Conservation (phyloP, 495 filamentous ascomycete genomes). For the Xylaria longipes region DNA sequence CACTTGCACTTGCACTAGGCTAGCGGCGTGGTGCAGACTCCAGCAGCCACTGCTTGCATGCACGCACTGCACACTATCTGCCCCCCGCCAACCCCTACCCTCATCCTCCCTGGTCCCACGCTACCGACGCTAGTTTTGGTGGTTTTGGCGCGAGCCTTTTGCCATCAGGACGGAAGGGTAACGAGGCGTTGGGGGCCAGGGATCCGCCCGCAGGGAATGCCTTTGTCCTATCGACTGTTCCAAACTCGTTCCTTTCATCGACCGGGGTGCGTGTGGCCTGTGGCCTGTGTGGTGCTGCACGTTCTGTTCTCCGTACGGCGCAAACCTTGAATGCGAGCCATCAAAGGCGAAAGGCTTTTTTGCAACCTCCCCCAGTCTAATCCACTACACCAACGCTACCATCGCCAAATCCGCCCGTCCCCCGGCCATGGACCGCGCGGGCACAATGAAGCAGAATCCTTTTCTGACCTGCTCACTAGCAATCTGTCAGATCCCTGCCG, state of each 20-base stretch:
- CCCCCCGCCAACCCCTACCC: slow-evolving; percentile 18
- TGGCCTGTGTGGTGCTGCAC: slow-evolving; percentile 25
- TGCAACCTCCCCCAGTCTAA: slow-evolving; percentile 41
- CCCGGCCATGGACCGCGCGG: slow-evolving; percentile 40
- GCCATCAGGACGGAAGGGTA: slow-evolving; percentile 17
- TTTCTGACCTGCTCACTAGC: slow-evolving; percentile 33
- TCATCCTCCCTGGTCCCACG: slow-evolving; percentile 17
- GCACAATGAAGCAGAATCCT: slow-evolving; percentile 42
- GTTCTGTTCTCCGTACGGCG: slow-evolving; percentile 27
- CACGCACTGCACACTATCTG: not conserved
- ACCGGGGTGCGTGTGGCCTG: too few relatives aligned
- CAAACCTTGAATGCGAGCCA: slow-evolving; percentile 39
- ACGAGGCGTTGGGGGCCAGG: slow-evolving; percentile 35
- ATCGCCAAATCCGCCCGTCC: slow-evolving; percentile 42
- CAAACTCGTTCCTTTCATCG: slow-evolving; percentile 43
- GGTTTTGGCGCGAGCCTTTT: slow-evolving; percentile 10
- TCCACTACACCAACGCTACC: slow-evolving; percentile 38
- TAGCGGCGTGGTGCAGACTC: not conserved
- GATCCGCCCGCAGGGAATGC: slow-evolving; percentile 39
- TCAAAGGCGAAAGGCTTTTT: slow-evolving; percentile 34
- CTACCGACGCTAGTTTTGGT: slow-evolving; percentile 11
- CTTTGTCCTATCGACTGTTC: slow-evolving; percentile 43
- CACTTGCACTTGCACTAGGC: not conserved
- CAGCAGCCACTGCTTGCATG: slow-evolving; percentile 11
- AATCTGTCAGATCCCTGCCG: slow-evolving; percentile 43